Base-by-base conservation (phyloP, 2,329 filamentous ascomycete genomes). In the Trichoderma afroharzianum region DNA sequence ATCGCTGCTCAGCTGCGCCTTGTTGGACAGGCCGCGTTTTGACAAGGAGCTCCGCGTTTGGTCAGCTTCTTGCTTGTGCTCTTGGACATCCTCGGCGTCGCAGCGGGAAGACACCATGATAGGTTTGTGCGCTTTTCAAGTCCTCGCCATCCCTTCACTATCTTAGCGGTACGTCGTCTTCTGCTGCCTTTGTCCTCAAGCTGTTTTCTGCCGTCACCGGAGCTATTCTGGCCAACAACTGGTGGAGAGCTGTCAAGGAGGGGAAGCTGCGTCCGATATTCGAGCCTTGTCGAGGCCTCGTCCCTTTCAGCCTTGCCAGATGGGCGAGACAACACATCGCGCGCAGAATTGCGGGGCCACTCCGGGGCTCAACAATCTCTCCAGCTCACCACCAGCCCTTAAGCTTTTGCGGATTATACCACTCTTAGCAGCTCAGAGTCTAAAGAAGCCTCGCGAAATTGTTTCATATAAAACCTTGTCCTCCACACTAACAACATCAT, bases 31-130 rank as follows among this genome's bases (percentile, higher is more conserved):
- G 43, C 24, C 32, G 15, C 7, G 2, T 68, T 63, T 69, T 62
- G 61, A 59, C 30, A 67, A 61, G 61, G n/a, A 21, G 36, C 33
- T 39, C 57, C 26, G 36, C 30, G 33, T 58, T 71, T 70, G 68
- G 73, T 70, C 74, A 72, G 70, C 72, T 73, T 72, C 68, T 64
- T 70, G 57, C 71, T 72, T 72, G 73, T 73, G 74, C 73, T 76
- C 72, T 73, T 74, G 69, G 74, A 71, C 72, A 72, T 75, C 71
- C 57, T 74, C 72, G 73, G 72, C 74, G 73, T 67, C 68, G 71
- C 59, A 71, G 73, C 63, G 76, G 76, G 74, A 78, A 79, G 80
- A 79, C 81, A 83, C 76, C 78, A 83, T 83, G 82, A 82, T 81
- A 81, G 77, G 78, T 80, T 83, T 81, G 79, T 77, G 78, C 76